Evolutionary conservation across 2,329 filamentous ascomycete species (phyloP), one percentile per base, ranked within the genome.

Genomic region (Periconia sp.): DNA sequence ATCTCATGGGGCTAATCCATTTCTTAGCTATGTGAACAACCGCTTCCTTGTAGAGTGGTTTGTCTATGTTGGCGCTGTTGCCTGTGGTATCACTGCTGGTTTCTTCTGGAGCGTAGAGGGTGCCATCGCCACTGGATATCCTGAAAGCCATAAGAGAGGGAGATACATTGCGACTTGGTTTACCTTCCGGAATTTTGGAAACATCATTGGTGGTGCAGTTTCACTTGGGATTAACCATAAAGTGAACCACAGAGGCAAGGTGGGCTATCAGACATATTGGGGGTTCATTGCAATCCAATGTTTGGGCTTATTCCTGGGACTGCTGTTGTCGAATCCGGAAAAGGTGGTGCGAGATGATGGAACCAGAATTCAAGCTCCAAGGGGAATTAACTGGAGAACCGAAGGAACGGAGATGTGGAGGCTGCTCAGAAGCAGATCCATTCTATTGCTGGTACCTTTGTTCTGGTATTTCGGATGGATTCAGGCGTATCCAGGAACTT

Each of bases 201-300:
- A 81, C 53, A 76, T 82, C 33, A 78, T 82, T 49, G 80, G 79
- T 2, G 73, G 78, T 3, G 76, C 80, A 0, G 79, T 82, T 33
- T 77, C 79, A 10, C 73, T 82, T 0, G 79, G 74, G 0, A 70
- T 82, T 15, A 82, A 82, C 43, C 69, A 74, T 44, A 70, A 74
- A 2, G 68, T 73, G 19, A 73, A 73, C 17, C 64, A 74, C 6
- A 66, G 66, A 2, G 78, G 78, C 20, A 77, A 78, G 55, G 76
- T 80, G 17, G 71, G 73, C 1, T 78, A 79, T 52, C 71, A 72
- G 17, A 79, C 68, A 2, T 66, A 65, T 30, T 55, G 57, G 46
- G 59, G 54, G n/a, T 66, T 79, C 49, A 77, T 80, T 47, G 73
- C 69, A 1, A 71, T 80, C 15, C 77, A 80, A 56, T 78, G 76